Evolutionary conservation across 116 monocot genomes (phyloP).

Genomic region (Thalassia testudinum): DNA sequence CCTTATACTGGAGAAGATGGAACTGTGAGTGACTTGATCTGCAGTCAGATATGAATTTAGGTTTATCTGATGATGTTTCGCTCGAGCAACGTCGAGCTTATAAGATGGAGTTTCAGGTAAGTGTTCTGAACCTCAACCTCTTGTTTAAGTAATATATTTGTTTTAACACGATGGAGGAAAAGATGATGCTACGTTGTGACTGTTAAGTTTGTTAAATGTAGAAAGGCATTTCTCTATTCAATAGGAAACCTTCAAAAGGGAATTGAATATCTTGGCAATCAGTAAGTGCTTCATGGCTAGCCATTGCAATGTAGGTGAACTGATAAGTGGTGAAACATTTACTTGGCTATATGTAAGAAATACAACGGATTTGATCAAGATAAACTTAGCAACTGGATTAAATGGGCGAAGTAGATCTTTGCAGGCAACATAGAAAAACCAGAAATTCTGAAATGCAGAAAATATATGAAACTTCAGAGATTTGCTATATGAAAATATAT

Average conservation of each 20-base stretch:
- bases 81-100: constrained; percentile 85
- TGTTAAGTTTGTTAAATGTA: constrained; percentile 38
- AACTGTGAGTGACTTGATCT: constrained; percentile 46
- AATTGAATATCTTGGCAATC: constrained; percentile 94
- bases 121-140: not conserved
- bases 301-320: too few relatives aligned
- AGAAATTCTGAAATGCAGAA: too few relatives aligned
- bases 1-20: constrained; percentile 56
- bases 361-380: too few relatives aligned
- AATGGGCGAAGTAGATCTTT: too few relatives aligned
- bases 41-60: constrained; percentile 53
- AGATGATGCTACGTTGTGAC: not conserved
- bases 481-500: too few relatives aligned
- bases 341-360: too few relatives aligned
- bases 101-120: constrained; percentile 76
- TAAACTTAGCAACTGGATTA: too few relatives aligned
- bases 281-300: too few relatives aligned
- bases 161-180: not conserved
- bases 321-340: too few relatives aligned
- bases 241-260: constrained; percentile 96
- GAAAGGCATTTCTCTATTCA: constrained; percentile 98
- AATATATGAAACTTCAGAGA: too few relatives aligned
- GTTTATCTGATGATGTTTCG: constrained; percentile 50
- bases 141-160: not conserved
- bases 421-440: too few relatives aligned